Base-by-base conservation (phyloP, 2,329 filamentous ascomycete genomes). In the Epichloe uncinata region DNA sequence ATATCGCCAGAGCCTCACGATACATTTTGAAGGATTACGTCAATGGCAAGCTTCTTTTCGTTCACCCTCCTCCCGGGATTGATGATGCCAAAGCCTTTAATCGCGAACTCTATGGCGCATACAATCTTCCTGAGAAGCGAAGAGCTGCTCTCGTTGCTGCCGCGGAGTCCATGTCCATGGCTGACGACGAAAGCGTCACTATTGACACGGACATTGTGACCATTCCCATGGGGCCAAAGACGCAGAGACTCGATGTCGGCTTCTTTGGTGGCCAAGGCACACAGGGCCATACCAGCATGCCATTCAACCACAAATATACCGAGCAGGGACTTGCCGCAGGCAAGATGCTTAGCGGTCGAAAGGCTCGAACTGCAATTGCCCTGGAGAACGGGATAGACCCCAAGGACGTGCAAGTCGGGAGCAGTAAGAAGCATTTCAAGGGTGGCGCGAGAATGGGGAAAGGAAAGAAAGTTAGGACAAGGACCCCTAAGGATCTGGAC, bases 21-120 rank as follows among this genome's bases (percentile, higher is more conserved):
- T 85, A 87, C 58, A 77, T 98, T 15, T 77, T 98, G 26, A 98
- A 98, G 66, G 93, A 98, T 69, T 98, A 97, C 61, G 93, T 98
- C 58, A 95, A 85, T 63, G 93, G 93, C 54, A 97, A 96, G 69
- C 78, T 98, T 0, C 77, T 97, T 5, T 97, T 85, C 70, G 93
- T 89, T 57, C 84, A 91, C 60, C 90, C 93, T 4, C 93, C 93
- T 0, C 90, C 90, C 0, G 70, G 70, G 5, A 77, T 82, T 33
- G 79, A 85, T 38, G 85, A 96, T 57, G 72, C 80, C 0, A 70
- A 71, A 45, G 79, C 84, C 49, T 98, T 97, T 75, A 98, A 98
- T 69, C 73, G 75, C 46, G 90, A 94, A 52, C 80, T 97, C 4
- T 97, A 97, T 67, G 85, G 95, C 60, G 73, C 84, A 43, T 73